Evolutionary conservation across 2,329 filamentous ascomycete species (phyloP).

Genomic region (Cadophora sp.): DNA sequence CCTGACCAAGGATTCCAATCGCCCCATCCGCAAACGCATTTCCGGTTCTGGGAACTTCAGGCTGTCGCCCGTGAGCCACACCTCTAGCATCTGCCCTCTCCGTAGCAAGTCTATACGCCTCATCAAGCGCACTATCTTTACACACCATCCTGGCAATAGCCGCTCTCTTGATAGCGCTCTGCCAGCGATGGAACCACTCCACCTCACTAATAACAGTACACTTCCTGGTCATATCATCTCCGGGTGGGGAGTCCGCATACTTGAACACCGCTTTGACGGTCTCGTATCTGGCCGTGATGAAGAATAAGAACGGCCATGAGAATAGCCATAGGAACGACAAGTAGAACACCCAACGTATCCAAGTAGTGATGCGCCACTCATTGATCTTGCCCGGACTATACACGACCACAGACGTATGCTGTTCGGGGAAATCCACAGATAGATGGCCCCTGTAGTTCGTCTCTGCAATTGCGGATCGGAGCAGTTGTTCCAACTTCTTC

Average conservation of each 20-base stretch:
- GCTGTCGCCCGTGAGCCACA: slow-evolving; percentile 18
- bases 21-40: slow-evolving; percentile 51
- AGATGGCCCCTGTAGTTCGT: slow-evolving; percentile 73
- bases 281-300: slow-evolving; percentile 71
- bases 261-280: slow-evolving; percentile 63
- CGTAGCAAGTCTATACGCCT: slow-evolving; percentile 59
- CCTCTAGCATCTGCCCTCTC: slow-evolving; percentile 45
- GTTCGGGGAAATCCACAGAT: slow-evolving; percentile 63
- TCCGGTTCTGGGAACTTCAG: slow-evolving; percentile 43
- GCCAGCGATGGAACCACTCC: slow-evolving; percentile 70
- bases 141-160: slow-evolving; percentile 57
- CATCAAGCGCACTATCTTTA: slow-evolving; percentile 61
- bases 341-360: slow-evolving; percentile 70
- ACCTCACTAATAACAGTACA: slow-evolving; percentile 49
- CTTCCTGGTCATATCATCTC: slow-evolving; percentile 29
- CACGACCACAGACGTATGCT: slow-evolving; percentile 63
- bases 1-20: slow-evolving; percentile 53
- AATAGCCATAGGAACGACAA: slow-evolving; percentile 73
- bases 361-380: slow-evolving; percentile 66
- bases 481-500: slow-evolving; percentile 55
- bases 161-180: slow-evolving; percentile 62
- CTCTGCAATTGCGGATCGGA: slow-evolving; percentile 63
- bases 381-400: slow-evolving; percentile 70
- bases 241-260: slow-evolving; percentile 36
- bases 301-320: slow-evolving; percentile 73